Evolutionary conservation across 2,329 filamentous ascomycete species (phyloP), one percentile per base, ranked within the genome.

Genomic region (Scolecobasidium constrictum): DNA sequence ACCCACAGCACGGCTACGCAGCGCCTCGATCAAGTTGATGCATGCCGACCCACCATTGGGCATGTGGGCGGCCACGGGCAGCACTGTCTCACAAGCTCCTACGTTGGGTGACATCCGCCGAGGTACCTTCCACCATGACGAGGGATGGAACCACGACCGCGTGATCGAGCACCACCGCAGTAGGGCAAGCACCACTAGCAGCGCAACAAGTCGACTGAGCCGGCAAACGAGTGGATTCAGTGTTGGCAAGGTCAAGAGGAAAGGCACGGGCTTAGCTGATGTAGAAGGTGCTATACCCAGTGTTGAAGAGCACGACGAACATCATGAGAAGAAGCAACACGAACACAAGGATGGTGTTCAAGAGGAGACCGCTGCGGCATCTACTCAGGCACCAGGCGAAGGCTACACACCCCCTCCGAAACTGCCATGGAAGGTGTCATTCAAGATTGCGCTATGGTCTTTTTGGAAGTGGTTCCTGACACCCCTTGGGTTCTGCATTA

Each of bases 401-500:
- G 64, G 63, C 47, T 68, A 67, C 49, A 48, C 60, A 17, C 58
- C 61, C 20, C 65, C 65, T 4, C 64, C 65, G 1, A 64, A 66
- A 43, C 50, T 67, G 3, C 65, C 76, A 0, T 76, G 73, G 65
- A 70, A 65, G 26, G 72, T 77, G 45, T 73, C 78, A 2, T 73
- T 75, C 2, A 64, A 59, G 16, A 75, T 78, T 41, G 75, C 72
- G 2, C 54, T 78, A 11, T 64, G 69, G 20, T 71, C 75, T 0
- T 85, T 83, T 55, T 81, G 77, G 76, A 72, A 75, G 41, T 94
- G 86, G 65, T 75, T 83, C 52, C 65, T 74, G 28, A 93, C 85
- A 0, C 82, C 82, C 0, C 61, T 83, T 43, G 86, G 86, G 3
- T 86, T 92, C 56, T 65, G 85, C 42, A 75, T 90, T 33, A 83